These are phyloP conservation scores for Teunomyces lycoperdinae DNA, from an alignment of 805 yeast genomes.

Conservation along the genomic window DNA sequence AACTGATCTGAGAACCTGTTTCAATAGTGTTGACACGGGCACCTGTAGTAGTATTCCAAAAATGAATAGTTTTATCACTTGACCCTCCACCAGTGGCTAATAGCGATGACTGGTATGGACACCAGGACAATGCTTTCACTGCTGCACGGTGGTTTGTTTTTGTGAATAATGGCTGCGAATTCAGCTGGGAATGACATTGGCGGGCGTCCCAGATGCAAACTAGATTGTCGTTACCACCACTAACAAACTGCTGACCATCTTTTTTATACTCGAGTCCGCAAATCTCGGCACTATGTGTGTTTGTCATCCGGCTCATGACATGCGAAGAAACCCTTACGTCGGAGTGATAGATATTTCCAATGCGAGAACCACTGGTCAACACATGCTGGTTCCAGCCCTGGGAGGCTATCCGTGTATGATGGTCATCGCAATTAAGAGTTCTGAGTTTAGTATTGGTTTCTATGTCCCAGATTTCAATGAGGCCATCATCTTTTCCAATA, in stretches of 20 bases:
- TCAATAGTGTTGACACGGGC: constrained; percentile 81
- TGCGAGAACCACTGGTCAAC: constrained; percentile 81
- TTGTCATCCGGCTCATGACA: constrained; percentile 51
- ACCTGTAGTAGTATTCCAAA: constrained; percentile 95
- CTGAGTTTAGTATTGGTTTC: constrained; percentile 72
- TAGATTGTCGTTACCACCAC: constrained; percentile 93
- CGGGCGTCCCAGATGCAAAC: constrained; percentile 94
- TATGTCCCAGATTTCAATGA: constrained; percentile 90
- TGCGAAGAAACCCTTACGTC: constrained; percentile 88
- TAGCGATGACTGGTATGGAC: constrained; percentile 78
- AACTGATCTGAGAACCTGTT: constrained; percentile 92
- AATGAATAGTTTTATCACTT: constrained; percentile 80
- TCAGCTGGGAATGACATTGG: constrained; percentile 26
- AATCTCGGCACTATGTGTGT: constrained; percentile 76
- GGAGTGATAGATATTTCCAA: constrained; percentile 81
- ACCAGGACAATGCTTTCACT: constrained; percentile 93
- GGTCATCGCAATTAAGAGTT: constrained; percentile 68
- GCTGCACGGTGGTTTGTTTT: constrained; percentile 89
- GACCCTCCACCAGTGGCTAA: constrained; percentile 98
- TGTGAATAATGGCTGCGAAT: constrained; percentile 57
- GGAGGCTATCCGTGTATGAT: constrained; percentile 68
- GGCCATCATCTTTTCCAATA: constrained; percentile 80
- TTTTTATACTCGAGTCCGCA: constrained; percentile 86
- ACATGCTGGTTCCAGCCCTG: constrained; percentile 83
- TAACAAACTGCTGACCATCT: constrained; percentile 83